Conservation (phyloP, 768 basidiomycete species). For the Trametes punicea region DNA sequence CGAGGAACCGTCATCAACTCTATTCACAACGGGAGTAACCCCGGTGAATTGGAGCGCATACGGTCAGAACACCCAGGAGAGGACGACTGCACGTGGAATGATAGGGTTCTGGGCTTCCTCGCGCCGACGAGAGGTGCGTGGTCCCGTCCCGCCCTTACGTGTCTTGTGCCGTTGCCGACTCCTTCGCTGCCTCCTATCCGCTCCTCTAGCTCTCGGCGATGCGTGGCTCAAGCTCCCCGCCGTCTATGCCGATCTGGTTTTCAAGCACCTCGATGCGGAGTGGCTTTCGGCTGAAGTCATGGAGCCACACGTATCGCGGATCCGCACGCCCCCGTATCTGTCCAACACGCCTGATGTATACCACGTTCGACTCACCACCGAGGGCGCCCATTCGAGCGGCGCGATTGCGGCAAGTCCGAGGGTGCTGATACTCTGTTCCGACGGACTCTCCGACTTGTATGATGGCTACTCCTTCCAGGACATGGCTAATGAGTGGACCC, state of each 20-base stretch:
- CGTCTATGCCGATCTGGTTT: conserved; percentile 31
- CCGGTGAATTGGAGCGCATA: conserved; percentile 62
- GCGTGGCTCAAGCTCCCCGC: conserved; percentile 37
- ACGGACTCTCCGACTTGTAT: conserved; percentile 45
- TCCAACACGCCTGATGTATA: conserved; percentile 40
- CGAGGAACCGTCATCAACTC: conserved; percentile 56
- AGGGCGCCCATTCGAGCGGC: neutral
- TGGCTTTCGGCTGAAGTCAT: conserved; percentile 34
- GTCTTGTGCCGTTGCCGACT: neutral
- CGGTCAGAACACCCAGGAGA: conserved; percentile 65
- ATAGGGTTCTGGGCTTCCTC: conserved; percentile 71
- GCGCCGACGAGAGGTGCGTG: conserved; percentile 73
- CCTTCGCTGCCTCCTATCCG: conserved; percentile 1
- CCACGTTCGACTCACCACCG: conserved; percentile 25
- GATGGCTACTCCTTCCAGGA: conserved; percentile 30
- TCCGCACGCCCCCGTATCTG: conserved; percentile 46
- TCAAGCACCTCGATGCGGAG: conserved; percentile 34
- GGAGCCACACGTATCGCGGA: conserved; percentile 32
- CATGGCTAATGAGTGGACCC: conserved; percentile 36
- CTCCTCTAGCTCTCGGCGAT: conserved; percentile 33
- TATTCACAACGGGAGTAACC: conserved; percentile 69
- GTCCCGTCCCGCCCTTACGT: neutral
- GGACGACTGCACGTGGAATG: conserved; percentile 60
- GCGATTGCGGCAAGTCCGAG: conserved; percentile 21
- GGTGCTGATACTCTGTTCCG: conserved; percentile 43